These are phyloP conservation scores for Aegilops tauschii DNA, from an alignment of 176 grass and related monocot genomes.

Conservation along the genomic window DNA sequence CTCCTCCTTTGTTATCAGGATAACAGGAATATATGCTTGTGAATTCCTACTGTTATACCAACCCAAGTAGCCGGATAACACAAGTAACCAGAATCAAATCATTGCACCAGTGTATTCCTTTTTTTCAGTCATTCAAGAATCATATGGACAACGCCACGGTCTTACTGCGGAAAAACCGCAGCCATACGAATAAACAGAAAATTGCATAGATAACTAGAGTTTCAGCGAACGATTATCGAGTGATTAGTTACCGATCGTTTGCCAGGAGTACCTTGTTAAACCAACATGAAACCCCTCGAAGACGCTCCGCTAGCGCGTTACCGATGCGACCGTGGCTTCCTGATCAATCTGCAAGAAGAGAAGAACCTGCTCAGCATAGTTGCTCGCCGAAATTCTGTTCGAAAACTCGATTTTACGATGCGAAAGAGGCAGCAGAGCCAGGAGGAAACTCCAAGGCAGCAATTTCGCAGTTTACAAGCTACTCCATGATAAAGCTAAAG, in stretches of 20 bases:
- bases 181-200: background rate
- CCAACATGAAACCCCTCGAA: background rate
- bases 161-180: background rate
- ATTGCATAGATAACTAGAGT: background rate
- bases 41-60: slow-evolving; percentile 28
- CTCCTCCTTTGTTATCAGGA: slow-evolving; percentile 30
- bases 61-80: slow-evolving; percentile 8
- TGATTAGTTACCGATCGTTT: background rate
- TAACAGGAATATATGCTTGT: slow-evolving; percentile 45
- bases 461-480: background rate
- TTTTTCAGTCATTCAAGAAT: background rate
- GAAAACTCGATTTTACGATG: background rate
- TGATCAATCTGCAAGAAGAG: slow-evolving; percentile 46
- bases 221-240: background rate
- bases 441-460: slow-evolving; percentile 25
- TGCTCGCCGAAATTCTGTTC: background rate
- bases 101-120: background rate
- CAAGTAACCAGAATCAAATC: slow-evolving; percentile 34
- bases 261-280: slow-evolving; percentile 33
- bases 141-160: background rate
- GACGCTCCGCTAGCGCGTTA: background rate
- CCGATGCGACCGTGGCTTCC: background rate
- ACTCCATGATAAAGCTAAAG: background rate
- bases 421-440: slow-evolving; percentile 27
- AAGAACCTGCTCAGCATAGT: slow-evolving; percentile 21